Base-by-base conservation (phyloP, 2,329 filamentous ascomycete species). In the Microthyrium microscopicum region DNA sequence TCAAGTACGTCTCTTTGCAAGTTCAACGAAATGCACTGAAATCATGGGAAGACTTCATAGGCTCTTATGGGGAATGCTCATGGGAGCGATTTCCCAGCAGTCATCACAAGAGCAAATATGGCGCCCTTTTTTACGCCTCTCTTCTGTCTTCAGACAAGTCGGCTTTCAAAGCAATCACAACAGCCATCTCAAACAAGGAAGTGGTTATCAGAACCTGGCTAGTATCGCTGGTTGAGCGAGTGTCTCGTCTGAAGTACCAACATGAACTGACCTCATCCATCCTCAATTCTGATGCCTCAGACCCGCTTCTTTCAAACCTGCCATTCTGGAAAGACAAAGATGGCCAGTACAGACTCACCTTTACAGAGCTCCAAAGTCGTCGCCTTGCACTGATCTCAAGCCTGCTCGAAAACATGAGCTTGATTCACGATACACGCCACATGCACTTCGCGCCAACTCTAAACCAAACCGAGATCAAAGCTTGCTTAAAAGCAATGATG, bases 211-310 rank as follows among this genome's bases (percentile, higher is more conserved):
- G 53, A 5, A 56, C 61, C 25, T 70, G 72, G 59, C 44, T 74
- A 22, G 51, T 60, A 9, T 68, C 58, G 11, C 48, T 76, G 18
- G 66, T 68, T 3, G 72, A 76, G 42, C 58, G 71, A 31, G 65
- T 69, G 33, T 66, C 70, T 3, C 57, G 65, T 50, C 55, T 77
- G 27, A 72, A 73, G 42, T 73, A 67, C 40, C 72, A 77, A 44
- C 61, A 74, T 46, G 50, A 53, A 17, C 55, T 76, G 5, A 69
- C 70, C 0, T 51, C 56, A n/a, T 57, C 60, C 3, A 45, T 77
- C 22, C 45, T 73, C 20, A 68, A 67, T 33, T 47, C 46, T n/a
- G 54, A 59, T 38, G 37, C 46, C 0, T 31, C 47, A 1, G 58
- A 70, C 31, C 55, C 58, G 0, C 46, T 77, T 4, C 51, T 76